Conservation (phyloP, 1,284 basidiomycete genomes). For the Malassezia vespertilionis region DNA sequence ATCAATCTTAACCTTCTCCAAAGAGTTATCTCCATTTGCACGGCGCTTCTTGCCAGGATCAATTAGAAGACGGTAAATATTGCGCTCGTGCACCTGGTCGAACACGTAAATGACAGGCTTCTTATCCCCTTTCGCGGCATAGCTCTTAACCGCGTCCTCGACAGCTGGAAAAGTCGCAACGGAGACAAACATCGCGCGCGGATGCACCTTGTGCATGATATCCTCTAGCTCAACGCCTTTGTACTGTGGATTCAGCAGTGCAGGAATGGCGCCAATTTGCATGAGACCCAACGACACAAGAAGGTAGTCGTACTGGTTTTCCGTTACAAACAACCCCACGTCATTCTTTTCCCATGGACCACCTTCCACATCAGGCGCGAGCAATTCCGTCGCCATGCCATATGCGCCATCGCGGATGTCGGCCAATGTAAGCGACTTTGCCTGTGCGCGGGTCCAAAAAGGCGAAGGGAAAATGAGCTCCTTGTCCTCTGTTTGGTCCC, state of each 20-base stretch:
- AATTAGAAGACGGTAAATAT: conserved; percentile 20
- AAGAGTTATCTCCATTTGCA: conserved; percentile 17
- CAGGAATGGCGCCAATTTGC: conserved; percentile 34
- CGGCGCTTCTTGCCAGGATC: conserved; percentile 20
- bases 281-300: conserved; percentile 32
- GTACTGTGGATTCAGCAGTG: conserved; percentile 43
- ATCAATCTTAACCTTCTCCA: conserved; percentile 22
- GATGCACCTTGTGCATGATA: conserved; percentile 32
- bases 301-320: conserved; percentile 42
- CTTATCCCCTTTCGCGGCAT: conserved; percentile 16
- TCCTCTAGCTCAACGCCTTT: conserved; percentile 33
- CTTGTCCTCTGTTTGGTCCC: conserved; percentile 17
- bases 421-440: conserved; percentile 23
- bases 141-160: conserved; percentile 19
- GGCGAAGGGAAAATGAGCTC: conserved; percentile 27
- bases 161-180: conserved; percentile 18
- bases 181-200: conserved; percentile 29
- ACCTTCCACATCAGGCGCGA: conserved; percentile 21
- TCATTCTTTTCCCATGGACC: conserved; percentile 30
- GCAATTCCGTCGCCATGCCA: conserved; percentile 26
- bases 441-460: conserved; percentile 19
- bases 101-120: conserved; percentile 26
- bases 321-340: conserved; percentile 30
- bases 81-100: conserved; percentile 28
- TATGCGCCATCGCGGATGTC: conserved; percentile 28